Conservation (phyloP, 2,329 filamentous ascomycete species). For the Teratosphaeria viscida region DNA sequence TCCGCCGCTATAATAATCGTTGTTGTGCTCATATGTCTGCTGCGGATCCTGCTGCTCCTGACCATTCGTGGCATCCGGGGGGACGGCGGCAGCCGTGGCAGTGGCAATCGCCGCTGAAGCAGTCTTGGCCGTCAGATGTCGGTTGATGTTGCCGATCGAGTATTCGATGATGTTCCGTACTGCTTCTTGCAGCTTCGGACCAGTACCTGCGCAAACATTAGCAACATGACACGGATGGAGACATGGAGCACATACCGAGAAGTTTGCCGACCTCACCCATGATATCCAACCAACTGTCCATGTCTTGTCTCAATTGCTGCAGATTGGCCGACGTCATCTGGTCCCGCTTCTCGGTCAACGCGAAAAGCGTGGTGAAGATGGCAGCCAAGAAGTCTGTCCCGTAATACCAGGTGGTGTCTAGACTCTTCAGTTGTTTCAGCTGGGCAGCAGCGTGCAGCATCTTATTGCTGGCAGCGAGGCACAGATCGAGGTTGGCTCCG, state of each 20-base stretch:
- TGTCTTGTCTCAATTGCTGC: constrained; percentile 51
- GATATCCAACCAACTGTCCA: constrained; percentile 59
- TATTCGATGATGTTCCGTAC: constrained; percentile 41
- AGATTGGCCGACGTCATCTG: constrained; percentile 50
- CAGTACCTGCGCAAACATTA: constrained; percentile 24
- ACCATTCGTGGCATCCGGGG: not conserved
- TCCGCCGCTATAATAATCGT: constrained; percentile 1
- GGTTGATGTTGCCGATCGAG: constrained; percentile 38
- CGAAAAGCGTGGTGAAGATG: constrained; percentile 62
- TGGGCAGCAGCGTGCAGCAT: constrained; percentile 52
- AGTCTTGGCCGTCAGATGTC: constrained; percentile 32
- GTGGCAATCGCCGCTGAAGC: constrained; percentile 31
- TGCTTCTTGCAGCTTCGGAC: constrained; percentile 36
- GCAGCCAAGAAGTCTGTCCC: constrained; percentile 61
- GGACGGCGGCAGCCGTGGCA: not conserved
- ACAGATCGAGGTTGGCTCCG: constrained; percentile 44
- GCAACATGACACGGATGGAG: not conserved
- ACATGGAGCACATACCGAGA: constrained; percentile 46
- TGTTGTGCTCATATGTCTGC: not conserved
- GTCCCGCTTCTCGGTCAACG: constrained; percentile 56
- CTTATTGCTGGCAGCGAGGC: constrained; percentile 54
- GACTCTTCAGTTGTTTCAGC: constrained; percentile 52
- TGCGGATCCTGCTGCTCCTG: constrained; percentile 1
- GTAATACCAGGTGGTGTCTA: constrained; percentile 73
- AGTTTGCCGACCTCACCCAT: constrained; percentile 56